Evolutionary conservation across 2,329 filamentous ascomycete genomes (phyloP).

Genomic region (Curvularia spicifera): DNA sequence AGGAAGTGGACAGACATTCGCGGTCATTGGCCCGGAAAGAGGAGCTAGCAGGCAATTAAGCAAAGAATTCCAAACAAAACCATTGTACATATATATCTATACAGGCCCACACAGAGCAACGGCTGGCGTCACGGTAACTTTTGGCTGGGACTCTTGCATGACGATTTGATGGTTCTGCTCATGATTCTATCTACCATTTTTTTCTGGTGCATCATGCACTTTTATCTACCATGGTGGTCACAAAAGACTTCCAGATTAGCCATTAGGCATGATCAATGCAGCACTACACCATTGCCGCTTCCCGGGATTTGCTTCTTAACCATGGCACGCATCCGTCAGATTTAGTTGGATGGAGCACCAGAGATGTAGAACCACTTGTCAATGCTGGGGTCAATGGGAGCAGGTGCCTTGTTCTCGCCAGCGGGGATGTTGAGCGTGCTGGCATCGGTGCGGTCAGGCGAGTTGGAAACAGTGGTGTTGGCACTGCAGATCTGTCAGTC

Average conservation of each 20-base stretch:
- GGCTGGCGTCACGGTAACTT: constrained; percentile 35
- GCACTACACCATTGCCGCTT: constrained; percentile 6
- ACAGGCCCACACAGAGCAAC: constrained; percentile 24
- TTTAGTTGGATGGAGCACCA: constrained; percentile 65
- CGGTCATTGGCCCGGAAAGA: constrained; percentile 80
- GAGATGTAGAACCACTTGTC: constrained; percentile 99
- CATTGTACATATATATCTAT: constrained; percentile 10
- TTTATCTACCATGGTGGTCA: constrained; percentile 7
- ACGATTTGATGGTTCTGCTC: constrained; percentile 20
- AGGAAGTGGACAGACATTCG: constrained; percentile 90
- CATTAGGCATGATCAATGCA: constrained; percentile 9
- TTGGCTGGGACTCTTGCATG: constrained; percentile 12
- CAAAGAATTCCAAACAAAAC: neutral
- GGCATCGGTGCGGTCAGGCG: constrained; percentile 72
- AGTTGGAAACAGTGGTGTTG: constrained; percentile 79
- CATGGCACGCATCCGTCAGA: constrained; percentile 3
- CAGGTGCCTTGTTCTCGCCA: constrained; percentile 80
- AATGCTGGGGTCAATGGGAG: constrained; percentile 92
- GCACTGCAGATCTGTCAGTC: constrained; percentile 61
- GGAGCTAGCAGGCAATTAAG: constrained; percentile 65
- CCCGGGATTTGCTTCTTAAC: neutral
- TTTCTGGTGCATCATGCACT: constrained; percentile 19
- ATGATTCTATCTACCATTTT: constrained; percentile 29
- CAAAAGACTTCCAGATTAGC: constrained; percentile 6
- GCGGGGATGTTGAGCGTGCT: constrained; percentile 77